These are phyloP conservation scores for Plasmodium inui DNA, from an alignment of 169 alveolate species.

Conservation along the genomic window DNA sequence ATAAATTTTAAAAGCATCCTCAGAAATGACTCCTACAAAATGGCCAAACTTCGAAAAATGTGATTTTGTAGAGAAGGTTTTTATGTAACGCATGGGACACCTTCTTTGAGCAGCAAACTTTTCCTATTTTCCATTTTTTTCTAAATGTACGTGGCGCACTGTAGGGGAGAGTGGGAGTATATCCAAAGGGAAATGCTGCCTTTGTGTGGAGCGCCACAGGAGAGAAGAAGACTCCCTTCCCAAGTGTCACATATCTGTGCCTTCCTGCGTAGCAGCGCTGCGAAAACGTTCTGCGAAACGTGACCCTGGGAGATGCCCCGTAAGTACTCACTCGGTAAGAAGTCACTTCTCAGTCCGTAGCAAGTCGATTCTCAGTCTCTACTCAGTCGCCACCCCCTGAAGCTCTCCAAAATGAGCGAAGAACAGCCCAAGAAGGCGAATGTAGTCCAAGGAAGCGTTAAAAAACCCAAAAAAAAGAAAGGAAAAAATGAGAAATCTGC, in stretches of 20 bases:
- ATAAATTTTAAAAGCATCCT: background rate
- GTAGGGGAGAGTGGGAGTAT: background rate
- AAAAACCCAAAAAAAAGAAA: background rate
- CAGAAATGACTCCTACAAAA: background rate
- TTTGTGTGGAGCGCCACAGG: background rate
- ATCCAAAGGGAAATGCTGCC: background rate
- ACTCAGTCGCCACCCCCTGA: background rate
- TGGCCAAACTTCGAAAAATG: background rate
- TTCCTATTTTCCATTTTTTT: background rate
- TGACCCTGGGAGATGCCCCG: background rate
- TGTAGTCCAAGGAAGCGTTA: background rate
- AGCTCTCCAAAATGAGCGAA: background rate
- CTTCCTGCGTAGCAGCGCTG: background rate
- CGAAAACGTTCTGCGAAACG: background rate
- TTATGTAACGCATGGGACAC: background rate
- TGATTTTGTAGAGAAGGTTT: background rate
- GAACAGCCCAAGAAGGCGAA: background rate
- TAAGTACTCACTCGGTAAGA: background rate
- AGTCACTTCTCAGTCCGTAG: too few relatives aligned
- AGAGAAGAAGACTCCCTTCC: background rate
- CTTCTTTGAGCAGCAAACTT: background rate
- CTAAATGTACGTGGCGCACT: background rate
- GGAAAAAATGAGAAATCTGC: conserved; percentile 1
- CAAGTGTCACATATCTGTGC: background rate
- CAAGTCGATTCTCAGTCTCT: background rate